Evolutionary conservation across 108 stramenopile species (phyloP).

Genomic region (Nitzschia sp.): DNA sequence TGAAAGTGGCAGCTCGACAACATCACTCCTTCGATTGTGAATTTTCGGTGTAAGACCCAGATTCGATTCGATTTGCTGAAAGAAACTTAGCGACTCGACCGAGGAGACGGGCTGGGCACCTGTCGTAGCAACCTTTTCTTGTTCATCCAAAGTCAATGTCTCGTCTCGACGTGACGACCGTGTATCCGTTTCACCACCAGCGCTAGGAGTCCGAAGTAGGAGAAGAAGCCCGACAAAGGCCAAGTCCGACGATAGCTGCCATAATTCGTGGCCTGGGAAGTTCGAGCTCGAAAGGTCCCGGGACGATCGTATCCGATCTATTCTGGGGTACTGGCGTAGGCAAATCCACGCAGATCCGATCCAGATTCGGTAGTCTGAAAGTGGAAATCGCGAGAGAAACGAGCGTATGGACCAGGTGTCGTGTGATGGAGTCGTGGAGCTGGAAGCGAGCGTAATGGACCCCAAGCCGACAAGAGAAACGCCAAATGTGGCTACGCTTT

Average conservation of each 20-base stretch:
- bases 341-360: conserved; percentile 5
- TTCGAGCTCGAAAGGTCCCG: not conserved
- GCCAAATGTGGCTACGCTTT: too few relatives aligned
- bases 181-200: not conserved
- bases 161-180: not conserved
- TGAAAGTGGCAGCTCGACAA: not conserved
- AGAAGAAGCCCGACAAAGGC: conserved; percentile 3
- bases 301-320: not conserved
- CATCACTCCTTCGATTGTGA: too few relatives aligned
- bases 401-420: too few relatives aligned
- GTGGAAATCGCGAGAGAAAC: not conserved
- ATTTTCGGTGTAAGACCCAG: not conserved
- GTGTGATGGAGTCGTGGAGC: too few relatives aligned
- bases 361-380: not conserved
- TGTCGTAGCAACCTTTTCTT: not conserved
- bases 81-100: not conserved
- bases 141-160: not conserved
- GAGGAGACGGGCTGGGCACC: not conserved
- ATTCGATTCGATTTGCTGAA: not conserved
- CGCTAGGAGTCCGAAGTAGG: not conserved
- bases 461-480: too few relatives aligned
- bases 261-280: too few relatives aligned
- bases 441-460: too few relatives aligned
- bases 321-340: not conserved
- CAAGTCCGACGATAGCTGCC: conserved; percentile 2